Evolutionary conservation across 1,284 basidiomycete species (phyloP).

Genomic region (Neolentinus lepideus): DNA sequence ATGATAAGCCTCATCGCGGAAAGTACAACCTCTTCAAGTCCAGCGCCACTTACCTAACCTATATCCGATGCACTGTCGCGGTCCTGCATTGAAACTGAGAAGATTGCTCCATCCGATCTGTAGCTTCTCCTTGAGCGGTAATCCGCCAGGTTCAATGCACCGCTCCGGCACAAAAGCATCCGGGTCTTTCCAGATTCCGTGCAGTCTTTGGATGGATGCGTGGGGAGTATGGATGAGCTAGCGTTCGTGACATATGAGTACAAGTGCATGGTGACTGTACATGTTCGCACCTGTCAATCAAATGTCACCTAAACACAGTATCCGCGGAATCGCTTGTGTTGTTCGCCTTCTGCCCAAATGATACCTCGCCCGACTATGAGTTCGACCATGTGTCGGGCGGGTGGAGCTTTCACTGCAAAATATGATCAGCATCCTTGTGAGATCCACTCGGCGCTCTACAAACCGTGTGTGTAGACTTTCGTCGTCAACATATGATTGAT

Average conservation of each 20-base stretch:
- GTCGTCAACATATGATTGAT: neutral
- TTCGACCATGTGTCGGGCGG: neutral
- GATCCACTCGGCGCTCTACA: neutral
- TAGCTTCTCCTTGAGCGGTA: conserved; percentile 20
- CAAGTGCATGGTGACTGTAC: no score
- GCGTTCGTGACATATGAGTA: no score
- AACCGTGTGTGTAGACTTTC: neutral
- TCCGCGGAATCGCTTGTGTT: conserved; percentile 24
- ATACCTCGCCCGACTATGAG: conserved; percentile 23
- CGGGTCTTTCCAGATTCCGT: neutral
- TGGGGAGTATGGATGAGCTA: no score
- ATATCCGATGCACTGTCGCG: conserved; percentile 32
- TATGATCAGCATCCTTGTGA: neutral
- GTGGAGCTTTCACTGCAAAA: neutral
- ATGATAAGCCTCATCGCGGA: neutral
- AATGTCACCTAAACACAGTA: conserved; percentile 13
- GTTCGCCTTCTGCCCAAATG: conserved; percentile 29
- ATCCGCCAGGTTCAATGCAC: conserved; percentile 23
- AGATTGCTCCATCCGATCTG: conserved; percentile 25
- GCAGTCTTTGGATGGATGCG: conserved; percentile 1
- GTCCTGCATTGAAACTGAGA: conserved; percentile 32
- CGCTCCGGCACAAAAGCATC: conserved; percentile 8
- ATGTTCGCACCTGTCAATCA: no score
- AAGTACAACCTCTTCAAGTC: neutral
- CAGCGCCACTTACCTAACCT: conserved; percentile 20